Evolutionary conservation across 148 eudicot species (phyloP).

Genomic region (Heliamphora exappendiculata): DNA sequence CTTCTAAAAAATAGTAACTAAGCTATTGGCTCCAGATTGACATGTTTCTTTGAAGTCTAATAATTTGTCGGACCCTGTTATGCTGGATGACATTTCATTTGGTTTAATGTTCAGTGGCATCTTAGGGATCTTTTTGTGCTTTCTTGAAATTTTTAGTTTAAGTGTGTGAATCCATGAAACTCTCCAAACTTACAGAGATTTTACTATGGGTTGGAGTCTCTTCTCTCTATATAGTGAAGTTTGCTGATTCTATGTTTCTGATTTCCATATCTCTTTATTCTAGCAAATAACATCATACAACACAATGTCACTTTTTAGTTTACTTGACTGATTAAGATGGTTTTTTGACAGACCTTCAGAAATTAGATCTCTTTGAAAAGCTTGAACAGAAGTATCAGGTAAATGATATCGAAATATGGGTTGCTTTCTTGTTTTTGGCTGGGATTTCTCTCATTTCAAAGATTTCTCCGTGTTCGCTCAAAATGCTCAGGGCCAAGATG

Average conservation of each 20-base stretch:
- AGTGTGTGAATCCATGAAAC: not conserved
- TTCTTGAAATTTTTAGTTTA: not conserved
- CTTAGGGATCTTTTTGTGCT: not conserved
- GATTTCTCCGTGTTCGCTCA: not conserved
- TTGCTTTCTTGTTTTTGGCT: slow-evolving; percentile 11
- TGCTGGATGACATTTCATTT: not conserved
- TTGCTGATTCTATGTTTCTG: not conserved
- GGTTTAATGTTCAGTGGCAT: not conserved
- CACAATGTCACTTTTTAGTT: not conserved
- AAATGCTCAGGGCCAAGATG: slow-evolving; percentile 26
- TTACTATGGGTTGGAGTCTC: not conserved
- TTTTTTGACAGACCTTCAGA: slow-evolving; percentile 24
- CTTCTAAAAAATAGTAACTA: no score
- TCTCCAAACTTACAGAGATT: not conserved
- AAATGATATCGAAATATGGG: not conserved
- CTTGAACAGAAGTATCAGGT: slow-evolving; percentile 32
- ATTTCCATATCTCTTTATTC: not conserved
- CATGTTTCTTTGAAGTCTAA: no score
- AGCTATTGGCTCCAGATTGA: no score
- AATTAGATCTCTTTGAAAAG: slow-evolving; percentile 41
- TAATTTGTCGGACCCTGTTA: not conserved
- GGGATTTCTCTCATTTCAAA: not conserved
- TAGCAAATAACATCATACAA: not conserved
- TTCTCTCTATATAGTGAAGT: not conserved
- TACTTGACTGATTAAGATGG: slow-evolving; percentile 7